A percentile compares a stretch with the other conserved stretches of the same genome.
Evolutionary conservation across 148 eudicot species (phyloP).

Genomic region (Rhododendron williamsianum): DNA sequence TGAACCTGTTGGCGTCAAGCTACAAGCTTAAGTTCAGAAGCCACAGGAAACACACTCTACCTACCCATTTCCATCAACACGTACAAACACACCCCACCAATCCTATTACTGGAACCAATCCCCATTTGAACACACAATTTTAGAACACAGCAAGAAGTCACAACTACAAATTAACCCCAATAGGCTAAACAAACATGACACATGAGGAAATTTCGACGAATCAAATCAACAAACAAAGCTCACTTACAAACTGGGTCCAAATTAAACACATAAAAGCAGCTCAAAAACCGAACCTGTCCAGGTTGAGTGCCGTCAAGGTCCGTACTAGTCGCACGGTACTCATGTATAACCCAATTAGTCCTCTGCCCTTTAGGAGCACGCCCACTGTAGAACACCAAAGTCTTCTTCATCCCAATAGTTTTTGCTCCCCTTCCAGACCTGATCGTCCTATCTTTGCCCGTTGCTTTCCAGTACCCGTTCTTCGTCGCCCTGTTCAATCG

Average conservation of each 20-base stretch:
- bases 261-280: background rate
- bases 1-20: constrained; percentile 83
- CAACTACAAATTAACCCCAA: background rate
- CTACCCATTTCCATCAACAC: background rate
- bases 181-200: background rate
- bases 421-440: constrained; percentile 36
- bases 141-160: background rate
- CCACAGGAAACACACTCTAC: background rate
- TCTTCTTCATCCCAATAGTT: constrained; percentile 84
- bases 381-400: constrained; percentile 81
- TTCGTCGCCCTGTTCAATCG: constrained; percentile 79
- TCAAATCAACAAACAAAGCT: background rate
- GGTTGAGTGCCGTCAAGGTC: constrained; percentile 84
- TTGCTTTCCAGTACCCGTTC: constrained; percentile 96
- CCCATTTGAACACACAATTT: background rate
- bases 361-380: constrained; percentile 90
- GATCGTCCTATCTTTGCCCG: constrained; percentile 85
- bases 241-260: background rate
- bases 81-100: background rate
- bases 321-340: constrained; percentile 65
- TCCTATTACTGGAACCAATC: background rate
- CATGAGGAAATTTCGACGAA: background rate
- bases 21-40: background rate
- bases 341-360: constrained; percentile 92
- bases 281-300: constrained; percentile 57